A percentile compares a stretch with the other conserved stretches of the same genome.
Evolutionary conservation across 73 alveolate species (phyloP).

Genomic region (Tetrahymena borealis): DNA sequence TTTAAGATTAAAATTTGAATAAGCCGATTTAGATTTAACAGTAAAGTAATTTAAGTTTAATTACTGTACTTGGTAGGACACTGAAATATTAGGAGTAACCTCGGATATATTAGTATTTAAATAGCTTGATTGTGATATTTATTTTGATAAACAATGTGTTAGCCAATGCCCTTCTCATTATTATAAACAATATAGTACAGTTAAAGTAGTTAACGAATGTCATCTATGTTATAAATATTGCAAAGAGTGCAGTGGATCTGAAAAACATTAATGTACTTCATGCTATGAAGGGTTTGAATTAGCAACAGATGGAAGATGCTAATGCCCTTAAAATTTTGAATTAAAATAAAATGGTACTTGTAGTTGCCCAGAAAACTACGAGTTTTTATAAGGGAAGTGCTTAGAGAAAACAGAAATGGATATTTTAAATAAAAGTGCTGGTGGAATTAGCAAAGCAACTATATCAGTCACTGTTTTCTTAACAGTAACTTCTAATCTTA

Average conservation of each 20-base stretch:
- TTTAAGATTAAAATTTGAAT: background rate
- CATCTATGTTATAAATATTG: background rate
- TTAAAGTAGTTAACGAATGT: background rate
- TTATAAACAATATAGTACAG: background rate
- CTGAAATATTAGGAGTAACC: background rate
- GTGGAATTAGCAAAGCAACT: background rate
- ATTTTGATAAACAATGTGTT: background rate
- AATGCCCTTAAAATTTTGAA: background rate
- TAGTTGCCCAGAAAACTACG: background rate
- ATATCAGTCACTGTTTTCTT: background rate
- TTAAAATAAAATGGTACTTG: background rate
- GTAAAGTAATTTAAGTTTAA: background rate
- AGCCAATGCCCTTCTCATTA: background rate
- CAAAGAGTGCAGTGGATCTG: background rate
- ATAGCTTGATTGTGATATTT: background rate
- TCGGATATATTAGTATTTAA: background rate
- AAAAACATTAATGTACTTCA: background rate
- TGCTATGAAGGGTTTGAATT: background rate
- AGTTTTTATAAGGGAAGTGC: background rate
- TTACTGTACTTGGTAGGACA: background rate
- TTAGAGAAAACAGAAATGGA: background rate
- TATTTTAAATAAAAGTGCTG: background rate
- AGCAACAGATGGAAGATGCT: background rate
- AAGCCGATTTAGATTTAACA: background rate
- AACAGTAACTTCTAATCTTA: background rate